Percentiles rank a stretch among this genome's conserved stretches.
phyloP scores from a whole-genome alignment of 257 asterid species.

The Scutellaria minor region DNA sequence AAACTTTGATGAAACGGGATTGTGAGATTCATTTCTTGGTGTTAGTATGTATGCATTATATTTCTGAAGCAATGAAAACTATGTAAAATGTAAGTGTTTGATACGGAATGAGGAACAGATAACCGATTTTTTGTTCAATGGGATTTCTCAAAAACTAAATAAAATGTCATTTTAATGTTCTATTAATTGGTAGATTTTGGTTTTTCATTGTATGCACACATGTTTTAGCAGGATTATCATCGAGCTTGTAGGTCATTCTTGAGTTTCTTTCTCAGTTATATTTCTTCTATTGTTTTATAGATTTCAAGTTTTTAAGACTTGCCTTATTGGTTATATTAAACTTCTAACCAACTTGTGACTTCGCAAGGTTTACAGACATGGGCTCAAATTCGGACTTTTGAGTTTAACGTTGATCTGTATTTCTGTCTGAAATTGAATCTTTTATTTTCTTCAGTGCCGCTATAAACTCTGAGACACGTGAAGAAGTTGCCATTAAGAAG shows the following conservation, averaged over 20 bases:
- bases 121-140: neutral
- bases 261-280: conserved; percentile 1
- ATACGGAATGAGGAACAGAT: neutral
- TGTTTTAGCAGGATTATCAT: neutral
- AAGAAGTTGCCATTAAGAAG: conserved; percentile 90
- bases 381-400: too few relatives aligned
- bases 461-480: conserved; percentile 74
- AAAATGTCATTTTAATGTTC: neutral
- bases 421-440: conserved; percentile 28
- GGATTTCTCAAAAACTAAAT: neutral
- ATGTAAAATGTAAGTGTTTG: neutral
- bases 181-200: neutral
- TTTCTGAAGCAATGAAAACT: conserved; percentile 16
- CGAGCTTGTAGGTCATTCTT: neutral
- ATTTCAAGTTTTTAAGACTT: conserved; percentile 5
- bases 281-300: neutral
- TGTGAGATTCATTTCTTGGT: neutral
- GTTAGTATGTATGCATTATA: neutral
- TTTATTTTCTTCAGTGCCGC: conserved; percentile 71
- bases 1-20: conserved; percentile 2
- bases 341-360: neutral
- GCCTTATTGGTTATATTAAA: neutral
- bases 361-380: neutral
- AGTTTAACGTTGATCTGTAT: neutral
- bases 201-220: neutral